Evolutionary conservation across 2,329 filamentous ascomycete genomes (phyloP).

Genomic region (Stromatinia cepivora): DNA sequence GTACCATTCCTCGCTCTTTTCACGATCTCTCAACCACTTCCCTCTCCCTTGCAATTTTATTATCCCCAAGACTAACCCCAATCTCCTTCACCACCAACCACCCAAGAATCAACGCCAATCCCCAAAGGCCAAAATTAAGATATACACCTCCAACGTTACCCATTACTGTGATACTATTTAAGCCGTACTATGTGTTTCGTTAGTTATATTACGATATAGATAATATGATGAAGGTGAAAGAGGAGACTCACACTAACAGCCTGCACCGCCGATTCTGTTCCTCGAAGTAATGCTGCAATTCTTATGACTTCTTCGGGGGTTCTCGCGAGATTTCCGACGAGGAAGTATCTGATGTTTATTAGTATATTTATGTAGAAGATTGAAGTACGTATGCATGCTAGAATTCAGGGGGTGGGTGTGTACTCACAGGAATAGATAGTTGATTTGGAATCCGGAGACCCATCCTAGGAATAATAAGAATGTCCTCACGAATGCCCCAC

Average conservation of each 20-base stretch:
- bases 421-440: slow-evolving; percentile 68
- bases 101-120: slow-evolving; percentile 59
- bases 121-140: slow-evolving; percentile 71
- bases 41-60: slow-evolving; percentile 34
- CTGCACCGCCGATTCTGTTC: slow-evolving; percentile 72
- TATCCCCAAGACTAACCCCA: slow-evolving; percentile 35
- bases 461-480: slow-evolving; percentile 70
- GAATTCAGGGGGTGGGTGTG: background rate
- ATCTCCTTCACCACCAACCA: slow-evolving; percentile 59
- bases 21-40: background rate
- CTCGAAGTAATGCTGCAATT: slow-evolving; percentile 66
- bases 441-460: slow-evolving; percentile 67
- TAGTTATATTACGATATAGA: background rate
- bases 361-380: background rate
- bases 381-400: background rate
- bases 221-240: background rate
- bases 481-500: slow-evolving; percentile 60
- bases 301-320: slow-evolving; percentile 65
- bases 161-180: slow-evolving; percentile 62
- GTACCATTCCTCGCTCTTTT: too few species aligned
- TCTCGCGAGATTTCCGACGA: slow-evolving; percentile 64
- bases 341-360: slow-evolving; percentile 57
- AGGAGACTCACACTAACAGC: slow-evolving; percentile 56
- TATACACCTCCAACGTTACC: slow-evolving; percentile 67
- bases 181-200: slow-evolving; percentile 53